phyloP scores from a whole-genome alignment of 495 filamentous ascomycete genomes.

The Astrothelium macrocarpum region DNA sequence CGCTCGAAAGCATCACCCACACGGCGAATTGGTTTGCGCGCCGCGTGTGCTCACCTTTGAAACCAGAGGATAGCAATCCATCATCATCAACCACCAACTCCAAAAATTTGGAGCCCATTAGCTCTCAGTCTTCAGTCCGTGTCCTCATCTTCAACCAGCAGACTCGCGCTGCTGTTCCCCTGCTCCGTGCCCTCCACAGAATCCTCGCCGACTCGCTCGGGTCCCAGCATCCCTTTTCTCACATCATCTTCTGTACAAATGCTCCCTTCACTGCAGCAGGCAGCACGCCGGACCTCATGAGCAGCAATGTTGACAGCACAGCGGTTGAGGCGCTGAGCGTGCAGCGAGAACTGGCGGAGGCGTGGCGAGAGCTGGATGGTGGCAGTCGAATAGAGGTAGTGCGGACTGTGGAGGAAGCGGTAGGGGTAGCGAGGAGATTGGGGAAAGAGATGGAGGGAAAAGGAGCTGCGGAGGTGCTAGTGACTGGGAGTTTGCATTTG shows the following conservation, averaged over 20 bases:
- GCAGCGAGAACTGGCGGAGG: constrained; percentile 63
- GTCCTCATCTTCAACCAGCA: constrained; percentile 96
- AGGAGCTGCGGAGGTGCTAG: constrained; percentile 33
- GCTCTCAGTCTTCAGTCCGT: constrained; percentile 22
- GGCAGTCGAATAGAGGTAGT: constrained; percentile 52
- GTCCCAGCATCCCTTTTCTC: constrained; percentile 53
- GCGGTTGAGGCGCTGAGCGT: constrained; percentile 60
- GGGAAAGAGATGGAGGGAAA: constrained; percentile 22
- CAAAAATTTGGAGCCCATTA: neutral
- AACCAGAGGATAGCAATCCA: neutral
- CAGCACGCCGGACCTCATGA: constrained; percentile 69
- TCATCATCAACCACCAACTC: neutral
- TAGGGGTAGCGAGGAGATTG: constrained; percentile 54
- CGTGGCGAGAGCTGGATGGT: constrained; percentile 60
- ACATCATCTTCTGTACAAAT: constrained; percentile 85
- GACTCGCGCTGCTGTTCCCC: constrained; percentile 58
- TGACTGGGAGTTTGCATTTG: constrained; percentile 84
- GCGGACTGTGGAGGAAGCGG: constrained; percentile 76
- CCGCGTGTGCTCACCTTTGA: constrained; percentile 32
- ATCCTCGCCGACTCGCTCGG: constrained; percentile 51
- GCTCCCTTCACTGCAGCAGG: constrained; percentile 62
- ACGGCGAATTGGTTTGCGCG: constrained; percentile 73
- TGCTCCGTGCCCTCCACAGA: constrained; percentile 58
- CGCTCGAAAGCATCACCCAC: constrained; percentile 71
- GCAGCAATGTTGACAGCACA: constrained; percentile 56